These are phyloP conservation scores for Ophiostoma himal-ulmi DNA, from an alignment of 2,329 filamentous ascomycete genomes.

Conservation along the genomic window DNA sequence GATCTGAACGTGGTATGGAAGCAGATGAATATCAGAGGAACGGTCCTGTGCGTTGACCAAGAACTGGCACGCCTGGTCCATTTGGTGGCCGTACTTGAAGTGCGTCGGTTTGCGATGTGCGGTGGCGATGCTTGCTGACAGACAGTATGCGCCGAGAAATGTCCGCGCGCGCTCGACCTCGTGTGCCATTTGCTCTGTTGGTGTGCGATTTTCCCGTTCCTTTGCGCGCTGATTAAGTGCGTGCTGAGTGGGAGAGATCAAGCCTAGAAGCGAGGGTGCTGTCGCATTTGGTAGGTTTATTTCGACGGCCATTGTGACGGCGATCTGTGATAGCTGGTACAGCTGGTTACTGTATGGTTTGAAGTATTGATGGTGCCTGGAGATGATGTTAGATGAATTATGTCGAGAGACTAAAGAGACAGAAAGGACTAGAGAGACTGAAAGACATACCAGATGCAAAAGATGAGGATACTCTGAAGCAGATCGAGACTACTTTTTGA, in stretches of 20 bases:
- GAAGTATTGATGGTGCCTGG: conserved; percentile 26
- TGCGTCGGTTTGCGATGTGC: conserved; percentile 26
- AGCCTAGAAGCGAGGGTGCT: not conserved
- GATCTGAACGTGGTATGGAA: conserved; percentile 24
- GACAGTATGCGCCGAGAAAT: conserved; percentile 26
- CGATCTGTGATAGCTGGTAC: conserved; percentile 28
- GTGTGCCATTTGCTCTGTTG: conserved; percentile 18
- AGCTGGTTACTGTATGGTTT: conserved; percentile 25
- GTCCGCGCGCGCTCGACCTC: conserved; percentile 26
- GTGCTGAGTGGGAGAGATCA: not conserved
- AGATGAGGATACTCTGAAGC: conserved; percentile 28
- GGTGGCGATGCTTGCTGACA: conserved; percentile 26
- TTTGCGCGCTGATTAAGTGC: not conserved
- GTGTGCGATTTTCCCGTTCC: not conserved
- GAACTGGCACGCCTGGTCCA: conserved; percentile 25
- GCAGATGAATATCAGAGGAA: conserved; percentile 22
- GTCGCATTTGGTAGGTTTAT: conserved; percentile 22
- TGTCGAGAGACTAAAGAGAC: not conserved
- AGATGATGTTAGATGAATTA: not conserved
- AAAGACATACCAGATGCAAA: conserved; percentile 26
- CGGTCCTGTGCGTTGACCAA: conserved; percentile 18
- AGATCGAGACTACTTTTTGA: conserved; percentile 25
- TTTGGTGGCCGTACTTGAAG: conserved; percentile 24
- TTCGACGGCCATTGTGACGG: conserved; percentile 26
- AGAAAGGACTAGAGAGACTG: too few species aligned